A percentile compares a stretch with the other conserved stretches of the same genome.
Evolutionary conservation across 257 asterid genomes (phyloP).

Genomic region (Jasminum sambac): DNA sequence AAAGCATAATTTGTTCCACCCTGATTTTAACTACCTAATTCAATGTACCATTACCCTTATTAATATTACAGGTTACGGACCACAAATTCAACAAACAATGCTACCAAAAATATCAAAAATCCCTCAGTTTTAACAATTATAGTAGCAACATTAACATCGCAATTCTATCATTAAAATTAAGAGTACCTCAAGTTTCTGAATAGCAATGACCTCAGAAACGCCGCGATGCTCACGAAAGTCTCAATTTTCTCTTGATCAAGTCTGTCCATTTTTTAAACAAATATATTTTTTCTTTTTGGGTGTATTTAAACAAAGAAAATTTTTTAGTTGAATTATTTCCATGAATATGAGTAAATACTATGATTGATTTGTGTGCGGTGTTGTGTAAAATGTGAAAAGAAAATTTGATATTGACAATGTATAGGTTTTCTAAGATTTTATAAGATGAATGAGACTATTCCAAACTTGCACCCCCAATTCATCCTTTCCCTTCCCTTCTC

Average conservation of each 20-base stretch:
- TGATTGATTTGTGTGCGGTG: not conserved
- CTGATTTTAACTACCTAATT: not conserved
- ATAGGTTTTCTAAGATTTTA: conserved; percentile 21
- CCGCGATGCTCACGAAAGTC: conserved; percentile 61
- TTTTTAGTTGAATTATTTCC: not conserved
- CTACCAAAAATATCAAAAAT: conserved; percentile 14
- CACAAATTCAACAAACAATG: not conserved
- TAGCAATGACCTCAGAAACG: conserved; percentile 48
- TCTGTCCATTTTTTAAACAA: conserved; percentile 37
- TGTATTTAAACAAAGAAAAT: not conserved
- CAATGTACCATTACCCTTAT: not conserved
- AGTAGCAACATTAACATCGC: not conserved
- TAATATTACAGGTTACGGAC: not conserved
- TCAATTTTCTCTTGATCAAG: conserved; percentile 54
- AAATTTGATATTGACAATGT: conserved; percentile 7
- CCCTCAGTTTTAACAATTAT: conserved; percentile 3
- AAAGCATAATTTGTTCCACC: not conserved
- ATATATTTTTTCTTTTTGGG: not conserved
- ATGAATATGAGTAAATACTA: not conserved
- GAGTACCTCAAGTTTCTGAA: conserved; percentile 48
- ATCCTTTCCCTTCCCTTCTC: not conserved
- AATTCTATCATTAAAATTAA: not conserved
- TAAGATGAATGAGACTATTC: conserved; percentile 1
- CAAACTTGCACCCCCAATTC: conserved; percentile 11
- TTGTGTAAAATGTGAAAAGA: conserved; percentile 14